Percentiles rank a stretch among this genome's conserved stretches.
Conservation (phyloP, 106 monocot species). For the Acorus calamus region DNA sequence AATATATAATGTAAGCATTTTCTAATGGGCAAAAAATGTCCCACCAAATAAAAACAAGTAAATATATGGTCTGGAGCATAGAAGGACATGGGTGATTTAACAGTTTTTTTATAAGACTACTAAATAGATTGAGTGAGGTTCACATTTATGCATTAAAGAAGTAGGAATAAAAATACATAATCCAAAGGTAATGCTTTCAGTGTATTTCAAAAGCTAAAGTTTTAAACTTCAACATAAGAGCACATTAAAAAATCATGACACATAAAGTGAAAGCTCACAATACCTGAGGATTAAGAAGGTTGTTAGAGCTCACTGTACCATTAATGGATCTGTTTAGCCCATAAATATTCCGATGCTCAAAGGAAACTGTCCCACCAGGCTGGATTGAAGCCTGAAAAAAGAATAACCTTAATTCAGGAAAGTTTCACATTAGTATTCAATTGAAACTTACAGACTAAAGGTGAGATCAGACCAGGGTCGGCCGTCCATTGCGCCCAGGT, state of each 20-base stretch:
- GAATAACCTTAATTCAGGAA: not conserved
- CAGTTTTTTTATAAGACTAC: too few relatives aligned
- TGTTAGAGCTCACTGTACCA: constrained; percentile 92
- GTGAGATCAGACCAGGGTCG: constrained; percentile 45
- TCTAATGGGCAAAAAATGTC: too few relatives aligned
- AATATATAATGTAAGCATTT: too few relatives aligned
- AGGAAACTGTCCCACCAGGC: constrained; percentile 91
- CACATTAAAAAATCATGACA: not conserved
- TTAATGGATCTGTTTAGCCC: constrained; percentile 83
- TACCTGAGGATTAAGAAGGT: constrained; percentile 92
- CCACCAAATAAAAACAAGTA: too few relatives aligned
- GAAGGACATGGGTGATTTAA: too few relatives aligned
- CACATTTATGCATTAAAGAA: too few relatives aligned
- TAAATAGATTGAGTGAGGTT: too few relatives aligned
- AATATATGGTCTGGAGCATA: too few relatives aligned
- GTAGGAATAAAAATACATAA: not conserved
- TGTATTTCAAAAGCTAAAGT: not conserved
- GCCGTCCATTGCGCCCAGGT: constrained; percentile 76
- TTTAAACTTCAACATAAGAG: not conserved
- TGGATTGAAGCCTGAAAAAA: constrained; percentile 77
- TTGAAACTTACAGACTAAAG: too few relatives aligned
- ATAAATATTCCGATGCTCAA: constrained; percentile 91
- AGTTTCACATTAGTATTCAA: not conserved
- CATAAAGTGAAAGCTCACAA: not conserved
- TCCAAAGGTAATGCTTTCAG: not conserved